Evolutionary conservation across 1,284 basidiomycete genomes (phyloP).

Genomic region (Ustilago loliicola): DNA sequence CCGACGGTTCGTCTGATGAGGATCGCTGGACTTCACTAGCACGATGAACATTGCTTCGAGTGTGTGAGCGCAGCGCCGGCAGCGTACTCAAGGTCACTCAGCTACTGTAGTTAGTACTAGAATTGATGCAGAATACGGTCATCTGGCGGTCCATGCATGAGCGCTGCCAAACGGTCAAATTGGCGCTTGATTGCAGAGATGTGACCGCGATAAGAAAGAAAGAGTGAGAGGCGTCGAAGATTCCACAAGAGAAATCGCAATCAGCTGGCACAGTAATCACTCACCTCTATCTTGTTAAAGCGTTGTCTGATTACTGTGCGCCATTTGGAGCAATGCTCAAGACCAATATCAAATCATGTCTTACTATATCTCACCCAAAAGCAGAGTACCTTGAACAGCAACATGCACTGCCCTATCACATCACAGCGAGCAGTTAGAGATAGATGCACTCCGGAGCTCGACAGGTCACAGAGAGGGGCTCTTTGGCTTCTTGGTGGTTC

Average conservation of each 20-base stretch:
- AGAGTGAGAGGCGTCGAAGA: neutral
- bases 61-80: too few species aligned
- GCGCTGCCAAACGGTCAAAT: neutral
- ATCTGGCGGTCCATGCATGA: conserved; percentile 1
- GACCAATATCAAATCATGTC: too few species aligned
- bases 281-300: neutral
- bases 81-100: too few species aligned
- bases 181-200: neutral
- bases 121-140: conserved; percentile 23
- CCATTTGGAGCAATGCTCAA: neutral
- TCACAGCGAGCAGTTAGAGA: neutral
- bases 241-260: neutral
- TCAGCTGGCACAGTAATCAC: conserved; percentile 1
- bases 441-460: too few species aligned
- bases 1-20: too few species aligned
- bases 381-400: too few species aligned
- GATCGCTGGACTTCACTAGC: too few species aligned
- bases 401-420: neutral
- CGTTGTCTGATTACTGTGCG: neutral
- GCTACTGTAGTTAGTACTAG: too few species aligned
- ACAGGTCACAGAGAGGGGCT: too few species aligned
- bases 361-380: too few species aligned
- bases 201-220: neutral
- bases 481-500: neutral
- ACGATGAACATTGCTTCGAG: too few species aligned